Evolutionary conservation across 176 grass and related monocot species (phyloP).

Genomic region (Cenchrus americanus): DNA sequence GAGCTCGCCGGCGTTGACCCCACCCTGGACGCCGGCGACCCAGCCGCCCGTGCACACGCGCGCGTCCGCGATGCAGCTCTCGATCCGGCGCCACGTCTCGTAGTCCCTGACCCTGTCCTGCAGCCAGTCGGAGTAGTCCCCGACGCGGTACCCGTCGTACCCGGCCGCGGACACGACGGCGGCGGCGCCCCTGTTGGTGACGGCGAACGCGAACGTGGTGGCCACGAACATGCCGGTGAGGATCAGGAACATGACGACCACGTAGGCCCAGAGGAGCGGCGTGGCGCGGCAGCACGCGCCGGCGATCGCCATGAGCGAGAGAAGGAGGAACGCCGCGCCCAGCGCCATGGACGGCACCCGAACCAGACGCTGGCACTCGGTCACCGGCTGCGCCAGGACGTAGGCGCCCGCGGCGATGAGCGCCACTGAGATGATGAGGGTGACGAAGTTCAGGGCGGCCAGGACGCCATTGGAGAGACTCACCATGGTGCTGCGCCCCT

Average conservation of each 20-base stretch:
- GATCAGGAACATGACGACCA: slow-evolving; percentile 52
- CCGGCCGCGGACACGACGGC: slow-evolving; percentile 46
- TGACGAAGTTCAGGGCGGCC: slow-evolving; percentile 48
- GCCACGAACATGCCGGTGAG: slow-evolving; percentile 64
- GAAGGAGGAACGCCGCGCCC: slow-evolving; percentile 52
- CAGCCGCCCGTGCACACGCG: slow-evolving; percentile 51
- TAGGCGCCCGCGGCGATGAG: slow-evolving; percentile 53
- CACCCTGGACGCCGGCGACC: slow-evolving; percentile 19
- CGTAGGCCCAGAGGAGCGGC: slow-evolving; percentile 70
- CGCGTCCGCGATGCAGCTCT: slow-evolving; percentile 62
- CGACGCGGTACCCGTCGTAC: slow-evolving; percentile 61
- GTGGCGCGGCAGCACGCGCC: slow-evolving; percentile 58
- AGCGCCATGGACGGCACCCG: slow-evolving; percentile 47
- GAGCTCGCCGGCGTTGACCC: slow-evolving; percentile 54
- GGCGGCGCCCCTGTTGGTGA: slow-evolving; percentile 64
- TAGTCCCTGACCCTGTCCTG: slow-evolving; percentile 52
- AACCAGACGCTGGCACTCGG: slow-evolving; percentile 63
- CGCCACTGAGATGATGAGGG: slow-evolving; percentile 50
- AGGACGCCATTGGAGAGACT: slow-evolving; percentile 62
- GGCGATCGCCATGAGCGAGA: slow-evolving; percentile 59
- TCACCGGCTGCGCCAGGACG: slow-evolving; percentile 35
- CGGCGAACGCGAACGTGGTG: slow-evolving; percentile 54
- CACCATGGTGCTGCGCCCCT: slow-evolving; percentile 39
- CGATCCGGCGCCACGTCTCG: slow-evolving; percentile 56
- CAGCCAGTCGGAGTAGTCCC: slow-evolving; percentile 79